Conservation (phyloP, 1,284 basidiomycete genomes). For the Boletus smithii region DNA sequence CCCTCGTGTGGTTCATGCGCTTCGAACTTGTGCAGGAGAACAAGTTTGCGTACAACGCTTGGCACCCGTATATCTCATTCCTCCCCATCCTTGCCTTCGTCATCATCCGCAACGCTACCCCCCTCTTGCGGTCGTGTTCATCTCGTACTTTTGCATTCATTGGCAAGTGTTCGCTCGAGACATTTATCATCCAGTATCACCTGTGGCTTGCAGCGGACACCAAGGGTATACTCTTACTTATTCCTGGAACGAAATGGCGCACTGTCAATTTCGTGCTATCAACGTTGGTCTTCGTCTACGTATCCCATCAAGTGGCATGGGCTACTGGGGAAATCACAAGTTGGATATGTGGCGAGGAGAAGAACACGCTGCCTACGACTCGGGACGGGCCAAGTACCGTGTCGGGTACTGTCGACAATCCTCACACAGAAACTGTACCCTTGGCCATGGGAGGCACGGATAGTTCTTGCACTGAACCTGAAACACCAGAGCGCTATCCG, state of each 20-base stretch:
- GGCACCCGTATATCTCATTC: conserved; percentile 82
- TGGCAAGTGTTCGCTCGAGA: conserved; percentile 80
- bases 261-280: conserved; percentile 75
- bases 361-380: conserved; percentile 33
- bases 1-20: conserved; percentile 73
- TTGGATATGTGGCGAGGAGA: conserved; percentile 55
- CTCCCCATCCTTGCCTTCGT: conserved; percentile 77
- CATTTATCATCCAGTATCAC: conserved; percentile 88
- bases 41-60: conserved; percentile 83
- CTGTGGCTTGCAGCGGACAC: conserved; percentile 87
- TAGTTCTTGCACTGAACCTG: conserved; percentile 17
- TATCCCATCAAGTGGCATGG: conserved; percentile 71
- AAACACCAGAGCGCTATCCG: conserved; percentile 38
- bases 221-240: conserved; percentile 75
- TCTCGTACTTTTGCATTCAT: conserved; percentile 75
- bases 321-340: conserved; percentile 73
- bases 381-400: conserved; percentile 10
- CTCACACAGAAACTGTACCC: conserved; percentile 11
- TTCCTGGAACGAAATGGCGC: conserved; percentile 73
- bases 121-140: conserved; percentile 64
- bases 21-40: conserved; percentile 74
- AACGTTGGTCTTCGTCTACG: conserved; percentile 72
- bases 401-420: background rate
- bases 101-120: conserved; percentile 72
- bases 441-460: conserved; percentile 7